Evolutionary conservation across 805 yeast species (phyloP).

Genomic region (Yarrowia keelungensis): DNA sequence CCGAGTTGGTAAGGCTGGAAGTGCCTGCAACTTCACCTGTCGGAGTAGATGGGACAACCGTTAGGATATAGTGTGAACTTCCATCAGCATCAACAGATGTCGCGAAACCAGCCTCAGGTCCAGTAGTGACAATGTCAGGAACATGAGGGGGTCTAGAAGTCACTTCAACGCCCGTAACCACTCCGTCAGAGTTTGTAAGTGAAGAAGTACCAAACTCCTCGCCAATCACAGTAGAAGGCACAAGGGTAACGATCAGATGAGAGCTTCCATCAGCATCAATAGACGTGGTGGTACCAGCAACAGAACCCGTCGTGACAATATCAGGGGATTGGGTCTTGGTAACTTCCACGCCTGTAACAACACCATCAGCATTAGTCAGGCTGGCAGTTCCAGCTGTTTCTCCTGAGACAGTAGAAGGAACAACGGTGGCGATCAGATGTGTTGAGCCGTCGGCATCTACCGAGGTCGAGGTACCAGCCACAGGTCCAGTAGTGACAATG

Average conservation of each 20-base stretch:
- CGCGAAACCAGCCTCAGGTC: background rate
- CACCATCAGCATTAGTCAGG: background rate
- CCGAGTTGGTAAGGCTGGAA: background rate
- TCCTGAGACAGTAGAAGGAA: background rate
- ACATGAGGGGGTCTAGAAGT: background rate
- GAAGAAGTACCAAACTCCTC: background rate
- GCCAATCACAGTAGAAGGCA: too few species aligned
- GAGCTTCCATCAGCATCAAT: too few species aligned
- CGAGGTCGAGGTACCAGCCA: background rate
- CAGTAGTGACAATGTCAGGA: background rate
- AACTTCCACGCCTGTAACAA: background rate
- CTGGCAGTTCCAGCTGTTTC: background rate
- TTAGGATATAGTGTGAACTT: background rate
- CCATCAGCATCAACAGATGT: background rate
- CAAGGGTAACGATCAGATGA: too few species aligned
- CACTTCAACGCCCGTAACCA: background rate
- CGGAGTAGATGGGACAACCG: background rate
- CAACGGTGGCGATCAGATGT: background rate
- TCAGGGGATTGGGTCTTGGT: background rate
- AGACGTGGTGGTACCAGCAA: too few species aligned
- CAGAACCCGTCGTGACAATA: background rate
- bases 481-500: background rate
- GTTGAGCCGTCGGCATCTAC: background rate
- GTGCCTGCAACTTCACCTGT: background rate
- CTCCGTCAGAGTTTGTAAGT: background rate